Conservation (phyloP, 2,329 filamentous ascomycete species). For the Curvularia sp. region DNA sequence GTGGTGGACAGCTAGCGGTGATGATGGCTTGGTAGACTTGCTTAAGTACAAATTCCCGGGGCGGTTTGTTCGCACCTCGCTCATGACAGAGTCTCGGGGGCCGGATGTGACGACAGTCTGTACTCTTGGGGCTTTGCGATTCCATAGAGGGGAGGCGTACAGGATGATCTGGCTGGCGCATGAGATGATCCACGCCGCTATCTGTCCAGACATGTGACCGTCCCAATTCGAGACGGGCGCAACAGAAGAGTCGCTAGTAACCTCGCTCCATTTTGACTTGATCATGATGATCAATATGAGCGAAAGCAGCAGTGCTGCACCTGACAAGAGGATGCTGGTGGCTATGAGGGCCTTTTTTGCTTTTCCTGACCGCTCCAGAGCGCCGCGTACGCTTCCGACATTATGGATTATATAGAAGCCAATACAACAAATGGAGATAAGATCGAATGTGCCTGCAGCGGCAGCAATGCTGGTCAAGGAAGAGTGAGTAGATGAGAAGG, state of each 20-base stretch:
- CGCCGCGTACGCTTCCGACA: slow-evolving; percentile 38
- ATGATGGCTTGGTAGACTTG: slow-evolving; percentile 34
- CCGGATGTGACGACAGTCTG: slow-evolving; percentile 34
- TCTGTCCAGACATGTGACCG: slow-evolving; percentile 45
- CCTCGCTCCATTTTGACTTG: slow-evolving; percentile 32
- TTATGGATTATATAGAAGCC: slow-evolving; percentile 41
- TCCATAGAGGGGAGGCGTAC: slow-evolving; percentile 41
- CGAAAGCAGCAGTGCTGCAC: slow-evolving; percentile 36
- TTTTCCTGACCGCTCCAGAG: slow-evolving; percentile 28
- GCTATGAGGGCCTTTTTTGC: slow-evolving; percentile 29
- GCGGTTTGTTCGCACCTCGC: slow-evolving; percentile 40
- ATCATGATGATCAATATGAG: slow-evolving; percentile 40
- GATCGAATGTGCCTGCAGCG: slow-evolving; percentile 43
- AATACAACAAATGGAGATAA: slow-evolving; percentile 40
- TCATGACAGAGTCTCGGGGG: slow-evolving; percentile 48
- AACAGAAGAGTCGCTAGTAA: slow-evolving; percentile 22
- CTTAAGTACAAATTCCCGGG: slow-evolving; percentile 37
- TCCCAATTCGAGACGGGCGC: slow-evolving; percentile 33
- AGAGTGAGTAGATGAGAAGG: slow-evolving; percentile 36
- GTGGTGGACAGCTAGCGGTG: slow-evolving; percentile 31
- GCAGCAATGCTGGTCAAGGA: slow-evolving; percentile 40
- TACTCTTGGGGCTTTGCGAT: slow-evolving; percentile 26
- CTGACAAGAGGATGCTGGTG: slow-evolving; percentile 34
- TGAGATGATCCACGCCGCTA: slow-evolving; percentile 45
- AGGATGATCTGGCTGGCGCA: slow-evolving; percentile 41